A percentile compares a stretch with the other conserved stretches of the same genome.
Evolutionary conservation across 306 rosid genomes (phyloP).

Genomic region (Glycine soja): DNA sequence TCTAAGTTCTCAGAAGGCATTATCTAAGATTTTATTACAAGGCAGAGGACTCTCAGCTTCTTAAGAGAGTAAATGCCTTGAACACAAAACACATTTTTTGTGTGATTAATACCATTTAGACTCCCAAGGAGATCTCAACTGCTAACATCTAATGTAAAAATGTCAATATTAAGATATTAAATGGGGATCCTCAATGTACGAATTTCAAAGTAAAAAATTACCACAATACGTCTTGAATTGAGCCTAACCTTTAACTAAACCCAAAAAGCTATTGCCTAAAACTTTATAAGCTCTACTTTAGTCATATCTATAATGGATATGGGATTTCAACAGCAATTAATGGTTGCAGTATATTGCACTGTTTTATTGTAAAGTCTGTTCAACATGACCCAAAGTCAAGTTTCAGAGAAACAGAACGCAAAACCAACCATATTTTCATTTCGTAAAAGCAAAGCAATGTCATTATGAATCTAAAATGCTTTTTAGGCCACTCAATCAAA

Average conservation of each 20-base stretch:
- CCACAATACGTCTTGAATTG: background rate
- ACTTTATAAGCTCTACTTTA: too few relatives aligned
- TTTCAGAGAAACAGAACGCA: too few relatives aligned
- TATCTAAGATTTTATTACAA: background rate
- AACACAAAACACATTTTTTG: background rate
- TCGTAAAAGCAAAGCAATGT: too few relatives aligned
- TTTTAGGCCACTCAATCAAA: too few relatives aligned
- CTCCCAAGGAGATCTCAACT: too few relatives aligned
- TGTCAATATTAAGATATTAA: background rate
- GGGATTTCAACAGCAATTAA: background rate
- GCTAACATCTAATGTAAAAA: background rate
- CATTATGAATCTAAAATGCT: too few relatives aligned
- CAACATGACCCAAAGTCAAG: too few relatives aligned
- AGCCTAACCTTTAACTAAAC: too few relatives aligned
- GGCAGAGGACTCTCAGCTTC: background rate
- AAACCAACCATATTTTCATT: too few relatives aligned
- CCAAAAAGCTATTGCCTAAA: too few relatives aligned
- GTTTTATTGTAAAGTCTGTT: too few relatives aligned
- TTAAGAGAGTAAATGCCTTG: constrained; percentile 16
- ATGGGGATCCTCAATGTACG: background rate
- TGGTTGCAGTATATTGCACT: background rate
- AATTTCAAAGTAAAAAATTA: constrained; percentile 12
- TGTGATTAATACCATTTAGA: too few relatives aligned
- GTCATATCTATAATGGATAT: background rate
- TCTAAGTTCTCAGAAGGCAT: background rate